Base-by-base conservation (phyloP, 192 early-diverging fungal species). In the Entomortierella lignicola region DNA sequence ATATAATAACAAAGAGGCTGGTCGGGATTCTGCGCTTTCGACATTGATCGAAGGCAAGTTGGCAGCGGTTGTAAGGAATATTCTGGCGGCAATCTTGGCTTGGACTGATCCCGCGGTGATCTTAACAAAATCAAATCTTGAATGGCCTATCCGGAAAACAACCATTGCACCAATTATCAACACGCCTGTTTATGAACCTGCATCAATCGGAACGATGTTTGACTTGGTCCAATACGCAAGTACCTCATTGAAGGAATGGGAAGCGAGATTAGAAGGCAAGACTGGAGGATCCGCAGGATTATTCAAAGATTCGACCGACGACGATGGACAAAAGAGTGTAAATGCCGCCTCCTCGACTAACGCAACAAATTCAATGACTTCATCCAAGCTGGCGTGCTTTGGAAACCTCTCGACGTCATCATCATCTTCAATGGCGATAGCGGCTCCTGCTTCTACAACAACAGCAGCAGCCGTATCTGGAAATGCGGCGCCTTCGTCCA, bases 91-190 rank as follows among this genome's bases (percentile, higher is more conserved):
- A 4, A 55, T 85, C 18, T 39, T 83, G 31, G 62, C 71, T 18
- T 69, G 80, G 56, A 85, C 81, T 12, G 75, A 83, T 8, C 81
- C 77, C 0, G 63, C 79, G 0, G 41, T 67, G 32, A 77, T 79
- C 23, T 32, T 85, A 29, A 75, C 60, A 15, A 79, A 63, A 20
- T 59, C 67, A 17, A 71, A 79, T 27, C 50, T 56, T 7, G 77
- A 80, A n/a, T 85, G 84, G 84, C 81, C 84, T 0, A 50, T 75
- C 66, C 77, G 84, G 27, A 83, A 85, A 48, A 56, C 66, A 5
- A 79, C 73, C 8, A 69, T 85, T 63, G 62, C 54, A 10, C 83
- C 83, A 17, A 63, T 71, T 41, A 71, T 52, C 50, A 74, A 77
- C 44, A 72, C 71, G 0, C 62, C 62, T 13, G 55, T 63, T 11